Evolutionary conservation across 2,329 filamentous ascomycete species (phyloP).

Genomic region (Geosmithia putterillii): DNA sequence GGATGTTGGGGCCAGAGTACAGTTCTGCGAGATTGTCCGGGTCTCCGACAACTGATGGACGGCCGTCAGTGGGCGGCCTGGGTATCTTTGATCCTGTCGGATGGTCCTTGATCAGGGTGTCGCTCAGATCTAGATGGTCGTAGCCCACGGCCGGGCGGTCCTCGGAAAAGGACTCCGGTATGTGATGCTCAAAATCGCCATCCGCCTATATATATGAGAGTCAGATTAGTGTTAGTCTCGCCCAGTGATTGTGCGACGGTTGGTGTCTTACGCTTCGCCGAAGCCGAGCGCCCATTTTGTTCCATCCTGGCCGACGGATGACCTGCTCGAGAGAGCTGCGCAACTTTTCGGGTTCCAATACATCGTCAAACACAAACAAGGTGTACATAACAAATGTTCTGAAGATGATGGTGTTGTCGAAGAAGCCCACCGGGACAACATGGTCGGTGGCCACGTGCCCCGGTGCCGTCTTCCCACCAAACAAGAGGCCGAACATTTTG

Average conservation of each 20-base stretch:
- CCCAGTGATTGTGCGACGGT: background rate
- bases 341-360: slow-evolving; percentile 10
- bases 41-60: slow-evolving; percentile 11
- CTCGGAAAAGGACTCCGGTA: slow-evolving; percentile 20
- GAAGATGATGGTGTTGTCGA: slow-evolving; percentile 12
- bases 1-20: slow-evolving; percentile 7
- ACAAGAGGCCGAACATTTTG: background rate
- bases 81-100: slow-evolving; percentile 18
- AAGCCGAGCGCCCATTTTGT: slow-evolving; percentile 12
- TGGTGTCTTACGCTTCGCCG: slow-evolving; percentile 8
- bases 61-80: slow-evolving; percentile 3
- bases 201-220: slow-evolving; percentile 8
- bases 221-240: background rate
- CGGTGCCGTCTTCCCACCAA: background rate
- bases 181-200: slow-evolving; percentile 25
- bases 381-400: slow-evolving; percentile 10
- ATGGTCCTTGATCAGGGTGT: slow-evolving; percentile 18
- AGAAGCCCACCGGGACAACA: slow-evolving; percentile 11
- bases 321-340: slow-evolving; percentile 6
- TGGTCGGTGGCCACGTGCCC: slow-evolving; percentile 5
- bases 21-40: slow-evolving; percentile 10
- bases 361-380: slow-evolving; percentile 14
- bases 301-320: slow-evolving; percentile 9
- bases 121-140: slow-evolving; percentile 14
- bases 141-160: slow-evolving; percentile 20